Base-by-base conservation (phyloP, 2,329 filamentous ascomycete genomes). In the Xylariomycetidae sp. region DNA sequence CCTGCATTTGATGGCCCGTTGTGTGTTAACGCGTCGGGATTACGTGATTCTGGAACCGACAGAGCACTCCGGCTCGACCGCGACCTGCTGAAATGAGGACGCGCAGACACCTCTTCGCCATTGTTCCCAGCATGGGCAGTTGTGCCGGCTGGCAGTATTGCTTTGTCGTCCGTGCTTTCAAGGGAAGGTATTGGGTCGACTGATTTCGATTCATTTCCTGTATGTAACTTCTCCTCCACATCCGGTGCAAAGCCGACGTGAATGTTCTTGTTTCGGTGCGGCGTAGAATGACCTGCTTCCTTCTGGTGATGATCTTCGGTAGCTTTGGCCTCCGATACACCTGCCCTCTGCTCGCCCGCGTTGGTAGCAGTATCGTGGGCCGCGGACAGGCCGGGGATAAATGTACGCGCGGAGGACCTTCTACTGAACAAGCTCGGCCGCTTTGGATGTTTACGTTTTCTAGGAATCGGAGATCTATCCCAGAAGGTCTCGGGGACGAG, bases 401-500 rank as follows among this genome's bases (percentile, higher is more conserved):
- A 34, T 5, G 50, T 47, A 26, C 56, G 57, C 22, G 57, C 61
- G 2, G 69, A 72, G 1, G 72, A 75, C 14, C 65, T 51, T 5
- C 70, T 60, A 15, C 62, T 66, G 36, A 74, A 63, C 33, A 76
- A 59, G 34, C 60, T 62, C 1, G 69, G 66, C 14, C 69, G 55
- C 37, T 58, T 65, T 6, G 56, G 54, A 3, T 58, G 47, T 25
- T 59, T 60, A 14, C 58, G 54, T 3, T 60, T 53, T 28, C 49
- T 57, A 2, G 62, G 61, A 18, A 59, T 37, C 2, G 89, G 88
- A 3, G 83, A 82, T 30, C 90, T 73, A 58, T 96, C 88, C 90
- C 90, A 97, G 46, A 95, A 96, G 0, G 88, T 95, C 62, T 97
- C 90, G 0, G 90, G 90, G 0, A 95, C 86, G 49, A 95, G 94